Evolutionary conservation across 495 filamentous ascomycete species (phyloP).

Genomic region (Corynascus novoguineensis): DNA sequence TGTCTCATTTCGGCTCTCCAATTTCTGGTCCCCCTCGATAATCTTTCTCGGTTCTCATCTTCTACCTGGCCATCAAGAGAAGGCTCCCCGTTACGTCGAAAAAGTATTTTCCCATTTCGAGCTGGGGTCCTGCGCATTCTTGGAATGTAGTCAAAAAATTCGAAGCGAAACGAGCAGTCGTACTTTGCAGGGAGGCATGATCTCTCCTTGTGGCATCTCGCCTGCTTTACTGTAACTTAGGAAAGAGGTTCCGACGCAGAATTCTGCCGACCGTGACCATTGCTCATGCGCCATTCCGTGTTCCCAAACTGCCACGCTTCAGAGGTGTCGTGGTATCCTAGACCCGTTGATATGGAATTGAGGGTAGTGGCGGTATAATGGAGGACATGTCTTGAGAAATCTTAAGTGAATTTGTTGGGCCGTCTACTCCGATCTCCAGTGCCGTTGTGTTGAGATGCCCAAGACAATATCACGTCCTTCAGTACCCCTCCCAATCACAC

Average conservation of each 20-base stretch:
- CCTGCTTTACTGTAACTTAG: not conserved
- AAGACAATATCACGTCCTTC: not conserved
- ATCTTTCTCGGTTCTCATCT: not conserved
- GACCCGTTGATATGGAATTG: too few relatives aligned
- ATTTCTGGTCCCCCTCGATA: not conserved
- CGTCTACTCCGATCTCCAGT: too few relatives aligned
- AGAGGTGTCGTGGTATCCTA: not conserved
- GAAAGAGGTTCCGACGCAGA: slow-evolving; percentile 4
- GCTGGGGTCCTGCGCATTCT: slow-evolving; percentile 8
- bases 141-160: slow-evolving; percentile 39
- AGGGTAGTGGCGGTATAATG: too few relatives aligned
- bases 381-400: not conserved
- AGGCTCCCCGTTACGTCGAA: not conserved
- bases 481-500: not conserved
- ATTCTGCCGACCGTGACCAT: not conserved
- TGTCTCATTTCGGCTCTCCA: not conserved
- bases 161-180: slow-evolving; percentile 40
- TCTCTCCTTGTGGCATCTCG: slow-evolving; percentile 20
- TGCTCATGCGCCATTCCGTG: not conserved
- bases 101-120: slow-evolving; percentile 1
- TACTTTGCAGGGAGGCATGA: slow-evolving; percentile 25
- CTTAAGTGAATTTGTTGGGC: too few relatives aligned
- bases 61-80: not conserved
- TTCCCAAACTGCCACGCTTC: not conserved
- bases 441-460: not conserved